Percentiles rank a stretch among this genome's conserved stretches.
Evolutionary conservation across 805 yeast species (phyloP).

Genomic region (Jamesozyma gamospora): DNA sequence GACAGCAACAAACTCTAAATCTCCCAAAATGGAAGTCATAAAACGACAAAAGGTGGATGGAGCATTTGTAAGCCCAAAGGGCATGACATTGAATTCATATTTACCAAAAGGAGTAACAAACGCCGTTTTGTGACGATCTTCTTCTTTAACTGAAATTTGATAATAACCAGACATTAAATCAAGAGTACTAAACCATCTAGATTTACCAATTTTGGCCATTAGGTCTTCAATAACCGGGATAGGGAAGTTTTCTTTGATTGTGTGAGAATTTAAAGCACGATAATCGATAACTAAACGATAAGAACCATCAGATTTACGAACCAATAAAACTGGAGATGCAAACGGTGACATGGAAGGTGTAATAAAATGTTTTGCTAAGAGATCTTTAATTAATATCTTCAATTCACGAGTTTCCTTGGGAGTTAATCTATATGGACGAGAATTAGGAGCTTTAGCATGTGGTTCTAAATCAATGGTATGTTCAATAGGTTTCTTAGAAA

Average conservation of each 20-base stretch:
- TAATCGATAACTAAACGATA: slow-evolving; percentile 8
- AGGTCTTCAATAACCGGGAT: slow-evolving; percentile 4
- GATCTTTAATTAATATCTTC: too few relatives aligned
- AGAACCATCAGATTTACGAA: slow-evolving; percentile 8
- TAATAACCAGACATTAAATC: slow-evolving; percentile 1
- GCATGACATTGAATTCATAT: slow-evolving; percentile 13
- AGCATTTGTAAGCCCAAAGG: slow-evolving; percentile 12
- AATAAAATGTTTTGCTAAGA: too few relatives aligned
- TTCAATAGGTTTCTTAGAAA: too few relatives aligned
- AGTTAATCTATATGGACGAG: too few relatives aligned
- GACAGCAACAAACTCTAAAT: slow-evolving; percentile 6
- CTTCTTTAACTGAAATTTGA: slow-evolving; percentile 4
- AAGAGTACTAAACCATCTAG: slow-evolving; percentile 4
- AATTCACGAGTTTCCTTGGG: too few relatives aligned
- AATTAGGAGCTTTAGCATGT: too few relatives aligned
- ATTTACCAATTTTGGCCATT: slow-evolving; percentile 1
- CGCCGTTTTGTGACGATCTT: slow-evolving; percentile 3
- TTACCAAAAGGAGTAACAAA: slow-evolving; percentile 10
- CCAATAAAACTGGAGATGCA: slow-evolving; percentile 13
- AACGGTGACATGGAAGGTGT: slow-evolving; percentile 7
- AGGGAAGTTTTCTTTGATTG: slow-evolving; percentile 7
- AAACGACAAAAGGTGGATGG: slow-evolving; percentile 13
- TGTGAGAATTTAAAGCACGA: slow-evolving; percentile 5
- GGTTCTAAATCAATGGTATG: too few relatives aligned
- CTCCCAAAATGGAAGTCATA: slow-evolving; percentile 14